phyloP scores from a whole-genome alignment of 306 rosid species.

The Malus sylvestris region DNA sequence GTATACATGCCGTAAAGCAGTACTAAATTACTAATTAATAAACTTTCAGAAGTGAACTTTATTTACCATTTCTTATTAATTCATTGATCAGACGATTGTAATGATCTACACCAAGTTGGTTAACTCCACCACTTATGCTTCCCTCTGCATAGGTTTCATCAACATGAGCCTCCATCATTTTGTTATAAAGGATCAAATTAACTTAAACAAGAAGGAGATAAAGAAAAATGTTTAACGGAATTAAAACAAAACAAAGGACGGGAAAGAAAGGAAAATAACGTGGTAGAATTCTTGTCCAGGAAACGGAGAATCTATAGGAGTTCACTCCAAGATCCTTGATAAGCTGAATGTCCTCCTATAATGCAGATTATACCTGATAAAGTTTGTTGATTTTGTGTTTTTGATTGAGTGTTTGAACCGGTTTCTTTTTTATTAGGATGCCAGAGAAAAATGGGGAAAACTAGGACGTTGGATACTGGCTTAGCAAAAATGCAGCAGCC shows the following conservation, averaged over 20 bases:
- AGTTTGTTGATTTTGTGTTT: no score
- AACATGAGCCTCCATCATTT: not conserved
- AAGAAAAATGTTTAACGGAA: no score
- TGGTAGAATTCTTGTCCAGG: conserved; percentile 38
- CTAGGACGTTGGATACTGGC: no score
- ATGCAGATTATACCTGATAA: not conserved
- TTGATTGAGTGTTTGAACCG: no score
- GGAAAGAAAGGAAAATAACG: conserved; percentile 1
- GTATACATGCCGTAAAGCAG: no score
- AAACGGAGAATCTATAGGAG: conserved; percentile 29
- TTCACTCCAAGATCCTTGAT: conserved; percentile 20
- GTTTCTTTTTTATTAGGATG: no score
- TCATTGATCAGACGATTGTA: conserved; percentile 22
- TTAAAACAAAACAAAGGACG: not conserved
- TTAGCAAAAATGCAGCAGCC: no score
- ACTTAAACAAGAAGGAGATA: not conserved
- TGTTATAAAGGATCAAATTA: not conserved
- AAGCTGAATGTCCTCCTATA: conserved; percentile 28
- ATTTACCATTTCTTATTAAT: conserved; percentile 7
- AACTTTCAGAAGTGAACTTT: no score
- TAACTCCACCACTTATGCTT: conserved; percentile 16
- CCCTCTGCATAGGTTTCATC: conserved; percentile 16
- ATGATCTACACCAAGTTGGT: conserved; percentile 21
- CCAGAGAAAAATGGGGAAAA: no score
- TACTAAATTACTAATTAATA: no score